Base-by-base conservation (phyloP, 352 stramenopile species). In the Globisporangium alternatum region DNA sequence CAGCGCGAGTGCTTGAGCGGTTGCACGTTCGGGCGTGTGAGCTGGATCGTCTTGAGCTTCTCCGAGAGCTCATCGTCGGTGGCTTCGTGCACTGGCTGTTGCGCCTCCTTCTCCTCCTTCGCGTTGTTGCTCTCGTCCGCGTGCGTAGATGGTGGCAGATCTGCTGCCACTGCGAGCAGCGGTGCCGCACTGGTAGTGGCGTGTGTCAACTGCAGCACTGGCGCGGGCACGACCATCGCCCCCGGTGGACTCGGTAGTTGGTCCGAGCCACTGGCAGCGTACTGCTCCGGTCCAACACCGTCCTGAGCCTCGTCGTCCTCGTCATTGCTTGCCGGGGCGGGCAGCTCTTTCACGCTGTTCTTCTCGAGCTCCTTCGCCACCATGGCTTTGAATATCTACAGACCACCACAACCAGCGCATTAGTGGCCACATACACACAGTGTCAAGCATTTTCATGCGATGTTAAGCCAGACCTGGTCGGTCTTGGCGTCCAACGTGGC, bases 41-140 rank as follows among this genome's bases (percentile, higher is more conserved):
- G 75, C 68, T 86, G 78, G 60, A 89, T 90, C 28, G 78, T 89
- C 58, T 70, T 71, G 25, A 90, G 79, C 67, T 89, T 88, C 58
- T 88, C 75, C 28, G 66, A 78, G 37, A 90, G 68, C 25, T 87
- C 79, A 31, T 90, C 79, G 47, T 88, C 79, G 33, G 56, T 62
- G n/a, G 62, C 68, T n/a, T 86, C 64, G 22, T 60, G 66, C 51
- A 77, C 54, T 41, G 59, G 30, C 12, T 43, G 25, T 13, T 43
- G 25, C 9, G 59, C 30, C 12, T 39, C 51, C 8, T 62, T 52
- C 12, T 65, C 55, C 5, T 60, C 62, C 21, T 21, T 66, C n/a
- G 39, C 45, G 52, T 44, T 60, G 49, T 25, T 52, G 30, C 13
- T 39, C 13, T 44, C 31, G 21, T 56, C 44, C 7, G 10, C 41